Evolutionary conservation across 1,284 basidiomycete genomes (phyloP).

Genomic region (Thelephora terrestris): DNA sequence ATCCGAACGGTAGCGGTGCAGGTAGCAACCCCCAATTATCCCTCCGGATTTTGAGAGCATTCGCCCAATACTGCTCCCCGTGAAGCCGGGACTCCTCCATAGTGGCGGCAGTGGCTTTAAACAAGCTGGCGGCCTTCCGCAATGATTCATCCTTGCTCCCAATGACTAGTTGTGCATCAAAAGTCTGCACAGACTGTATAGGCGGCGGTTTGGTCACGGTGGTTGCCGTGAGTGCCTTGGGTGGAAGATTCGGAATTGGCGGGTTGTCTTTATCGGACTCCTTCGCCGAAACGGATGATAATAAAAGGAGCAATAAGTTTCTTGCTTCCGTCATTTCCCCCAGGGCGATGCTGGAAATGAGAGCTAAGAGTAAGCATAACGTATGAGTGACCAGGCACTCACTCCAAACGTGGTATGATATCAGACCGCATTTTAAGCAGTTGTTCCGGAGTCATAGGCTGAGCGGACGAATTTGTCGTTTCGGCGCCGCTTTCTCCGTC

Average conservation of each 20-base stretch:
- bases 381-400: slow-evolving; percentile 19
- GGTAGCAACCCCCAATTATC: slow-evolving; percentile 71
- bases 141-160: slow-evolving; percentile 72
- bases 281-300: slow-evolving; percentile 26
- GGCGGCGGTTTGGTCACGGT: slow-evolving; percentile 52
- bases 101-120: slow-evolving; percentile 55
- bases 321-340: slow-evolving; percentile 71
- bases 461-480: slow-evolving; percentile 14
- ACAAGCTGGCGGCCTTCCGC: slow-evolving; percentile 57
- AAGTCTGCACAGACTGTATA: slow-evolving; percentile 60
- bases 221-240: slow-evolving; percentile 47
- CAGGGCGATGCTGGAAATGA: slow-evolving; percentile 43
- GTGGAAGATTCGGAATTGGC: slow-evolving; percentile 15
- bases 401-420: slow-evolving; percentile 62
- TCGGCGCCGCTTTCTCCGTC: slow-evolving; percentile 19
- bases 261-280: not conserved
- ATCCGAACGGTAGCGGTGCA: slow-evolving; percentile 60
- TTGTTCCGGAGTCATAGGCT: slow-evolving; percentile 65
- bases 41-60: slow-evolving; percentile 62
- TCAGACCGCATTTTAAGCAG: slow-evolving; percentile 61
- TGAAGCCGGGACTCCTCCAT: slow-evolving; percentile 52
- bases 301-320: slow-evolving; percentile 48
- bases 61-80: slow-evolving; percentile 67
- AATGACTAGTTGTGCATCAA: slow-evolving; percentile 61
- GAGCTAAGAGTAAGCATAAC: not conserved